These are phyloP conservation scores for Gossypium laxum DNA, from an alignment of 441 rosid species.

Conservation along the genomic window DNA sequence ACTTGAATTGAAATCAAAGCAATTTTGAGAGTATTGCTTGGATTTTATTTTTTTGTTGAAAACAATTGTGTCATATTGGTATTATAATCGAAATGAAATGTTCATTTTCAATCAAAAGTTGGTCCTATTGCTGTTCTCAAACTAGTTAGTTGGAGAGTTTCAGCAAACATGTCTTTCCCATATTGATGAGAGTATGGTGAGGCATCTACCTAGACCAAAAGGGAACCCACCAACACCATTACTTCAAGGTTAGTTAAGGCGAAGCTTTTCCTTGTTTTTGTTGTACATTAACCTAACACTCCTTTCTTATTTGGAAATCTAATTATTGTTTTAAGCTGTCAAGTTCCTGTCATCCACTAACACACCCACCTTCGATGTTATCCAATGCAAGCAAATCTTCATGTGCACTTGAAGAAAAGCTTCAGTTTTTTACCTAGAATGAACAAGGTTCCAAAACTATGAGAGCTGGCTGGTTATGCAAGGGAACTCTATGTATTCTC, in stretches of 20 bases:
- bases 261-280: not conserved
- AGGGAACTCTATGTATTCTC: not conserved
- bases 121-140: not conserved
- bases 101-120: not conserved
- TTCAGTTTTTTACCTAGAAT: not conserved
- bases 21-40: not conserved
- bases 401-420: not conserved
- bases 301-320: not conserved
- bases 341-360: not conserved
- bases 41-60: no score
- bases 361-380: not conserved
- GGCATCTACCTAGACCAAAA: not conserved
- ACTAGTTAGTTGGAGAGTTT: not conserved
- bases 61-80: not conserved
- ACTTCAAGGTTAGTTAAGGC: constrained; percentile 9
- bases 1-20: not conserved
- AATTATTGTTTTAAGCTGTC: not conserved
- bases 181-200: constrained; percentile 4
- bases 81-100: not conserved
- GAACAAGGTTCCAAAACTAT: not conserved
- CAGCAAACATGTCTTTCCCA: not conserved
- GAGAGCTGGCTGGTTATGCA: not conserved
- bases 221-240: constrained; percentile 7
- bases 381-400: not conserved
- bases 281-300: not conserved